Evolutionary conservation across 441 rosid species (phyloP).

Genomic region (Capsella rubella): DNA sequence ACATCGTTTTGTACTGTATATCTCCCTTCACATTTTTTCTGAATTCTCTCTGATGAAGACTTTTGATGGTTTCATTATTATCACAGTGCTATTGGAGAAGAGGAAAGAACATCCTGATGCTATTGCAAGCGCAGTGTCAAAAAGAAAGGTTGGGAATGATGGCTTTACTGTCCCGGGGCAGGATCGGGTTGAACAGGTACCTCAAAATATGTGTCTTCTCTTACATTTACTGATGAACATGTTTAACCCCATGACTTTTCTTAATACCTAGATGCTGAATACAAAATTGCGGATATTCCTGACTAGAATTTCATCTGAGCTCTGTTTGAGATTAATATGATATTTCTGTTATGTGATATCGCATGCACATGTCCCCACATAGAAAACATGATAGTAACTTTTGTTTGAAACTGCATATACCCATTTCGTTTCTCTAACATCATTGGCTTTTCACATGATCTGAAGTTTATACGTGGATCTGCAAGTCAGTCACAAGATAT

Average conservation of each 20-base stretch:
- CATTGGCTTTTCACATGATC: slow-evolving; percentile 18
- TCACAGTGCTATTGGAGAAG: slow-evolving; percentile 50
- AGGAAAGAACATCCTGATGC: slow-evolving; percentile 64
- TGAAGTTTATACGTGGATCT: slow-evolving; percentile 36
- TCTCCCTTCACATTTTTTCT: not conserved
- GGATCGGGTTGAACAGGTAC: slow-evolving; percentile 51
- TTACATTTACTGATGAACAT: slow-evolving; percentile 19
- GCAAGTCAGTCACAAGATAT: slow-evolving; percentile 44
- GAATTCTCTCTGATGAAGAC: slow-evolving; percentile 22
- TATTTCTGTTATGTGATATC: slow-evolving; percentile 6
- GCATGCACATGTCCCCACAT: slow-evolving; percentile 14
- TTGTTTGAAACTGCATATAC: slow-evolving; percentile 10
- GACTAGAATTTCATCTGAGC: slow-evolving; percentile 16
- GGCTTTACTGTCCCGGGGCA: slow-evolving; percentile 38
- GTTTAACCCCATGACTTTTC: slow-evolving; percentile 1
- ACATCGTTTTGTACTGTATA: slow-evolving; percentile 11
- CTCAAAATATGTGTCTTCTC: slow-evolving; percentile 19
- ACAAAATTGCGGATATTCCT: not conserved
- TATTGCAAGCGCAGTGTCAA: slow-evolving; percentile 48
- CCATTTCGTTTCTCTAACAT: slow-evolving; percentile 19
- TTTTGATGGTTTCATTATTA: slow-evolving; percentile 33
- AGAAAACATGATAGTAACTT: slow-evolving; percentile 28
- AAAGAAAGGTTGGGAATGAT: slow-evolving; percentile 46
- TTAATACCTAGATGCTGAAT: slow-evolving; percentile 17
- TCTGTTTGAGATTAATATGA: slow-evolving; percentile 4